Evolutionary conservation across 331 rosid genomes (phyloP).

Genomic region (Spiraea crenata): DNA sequence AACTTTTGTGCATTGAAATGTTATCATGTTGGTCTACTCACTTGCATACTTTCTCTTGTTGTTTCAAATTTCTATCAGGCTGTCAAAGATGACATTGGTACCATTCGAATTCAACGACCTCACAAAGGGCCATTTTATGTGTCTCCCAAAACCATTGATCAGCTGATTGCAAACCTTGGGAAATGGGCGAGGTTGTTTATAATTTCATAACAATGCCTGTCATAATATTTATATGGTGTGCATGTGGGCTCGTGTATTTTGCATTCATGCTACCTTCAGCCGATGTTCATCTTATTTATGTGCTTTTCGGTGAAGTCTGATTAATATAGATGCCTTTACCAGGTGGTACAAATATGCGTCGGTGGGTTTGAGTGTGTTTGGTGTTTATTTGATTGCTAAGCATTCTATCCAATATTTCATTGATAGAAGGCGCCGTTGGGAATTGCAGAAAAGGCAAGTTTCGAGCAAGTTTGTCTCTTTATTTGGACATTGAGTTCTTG

Average conservation of each 20-base stretch:
- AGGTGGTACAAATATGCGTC: conserved; percentile 97
- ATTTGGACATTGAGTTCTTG: conserved; percentile 21
- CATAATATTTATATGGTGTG: conserved; percentile 16
- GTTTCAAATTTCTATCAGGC: conserved; percentile 49
- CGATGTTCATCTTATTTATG: background rate
- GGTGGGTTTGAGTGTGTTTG: conserved; percentile 70
- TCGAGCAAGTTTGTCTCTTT: conserved; percentile 22
- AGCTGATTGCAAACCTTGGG: conserved; percentile 86
- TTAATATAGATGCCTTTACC: conserved; percentile 32
- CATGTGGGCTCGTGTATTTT: background rate
- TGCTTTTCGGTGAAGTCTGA: conserved; percentile 12
- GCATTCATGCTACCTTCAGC: background rate
- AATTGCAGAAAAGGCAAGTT: conserved; percentile 66
- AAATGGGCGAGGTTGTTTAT: conserved; percentile 88
- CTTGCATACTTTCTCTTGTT: background rate
- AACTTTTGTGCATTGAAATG: background rate
- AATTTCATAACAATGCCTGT: conserved; percentile 5
- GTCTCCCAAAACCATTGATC: conserved; percentile 82
- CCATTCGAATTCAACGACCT: conserved; percentile 79
- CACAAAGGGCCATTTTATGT: conserved; percentile 95
- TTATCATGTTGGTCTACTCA: conserved; percentile 14
- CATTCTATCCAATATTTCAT: conserved; percentile 63
- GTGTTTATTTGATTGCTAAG: conserved; percentile 78
- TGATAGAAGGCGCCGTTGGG: conserved; percentile 62
- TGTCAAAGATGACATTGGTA: conserved; percentile 90